These are phyloP conservation scores for Sicyos edulis DNA, from an alignment of 306 rosid genomes.

Conservation along the genomic window DNA sequence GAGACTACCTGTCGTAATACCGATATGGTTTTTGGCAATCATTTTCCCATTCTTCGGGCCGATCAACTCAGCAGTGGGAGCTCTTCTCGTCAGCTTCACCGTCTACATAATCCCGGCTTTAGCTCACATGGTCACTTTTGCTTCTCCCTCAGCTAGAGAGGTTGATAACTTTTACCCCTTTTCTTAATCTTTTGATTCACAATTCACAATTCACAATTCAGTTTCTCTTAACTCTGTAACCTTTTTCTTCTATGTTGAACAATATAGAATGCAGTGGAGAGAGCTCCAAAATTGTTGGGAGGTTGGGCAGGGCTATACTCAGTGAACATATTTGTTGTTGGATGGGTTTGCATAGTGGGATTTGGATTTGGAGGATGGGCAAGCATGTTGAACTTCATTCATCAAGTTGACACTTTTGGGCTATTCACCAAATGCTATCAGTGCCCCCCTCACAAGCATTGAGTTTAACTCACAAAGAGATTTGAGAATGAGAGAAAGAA, in stretches of 20 bases:
- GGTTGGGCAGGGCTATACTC: slow-evolving; percentile 80
- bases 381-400: slow-evolving; percentile 79
- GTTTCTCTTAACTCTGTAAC: background rate
- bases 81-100: slow-evolving; percentile 95
- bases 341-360: slow-evolving; percentile 85
- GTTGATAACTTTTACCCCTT: slow-evolving; percentile 21
- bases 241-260: background rate
- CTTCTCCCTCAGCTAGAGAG: slow-evolving; percentile 78
- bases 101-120: slow-evolving; percentile 94
- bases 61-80: slow-evolving; percentile 90
- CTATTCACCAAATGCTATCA: slow-evolving; percentile 82
- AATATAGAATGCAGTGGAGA: slow-evolving; percentile 86
- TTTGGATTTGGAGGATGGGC: slow-evolving; percentile 99
- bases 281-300: slow-evolving; percentile 70
- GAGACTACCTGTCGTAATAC: slow-evolving; percentile 88
- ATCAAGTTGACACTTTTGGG: slow-evolving; percentile 72
- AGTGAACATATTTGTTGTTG: slow-evolving; percentile 74
- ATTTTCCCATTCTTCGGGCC: slow-evolving; percentile 98
- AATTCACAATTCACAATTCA: background rate
- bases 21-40: slow-evolving; percentile 94
- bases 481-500: slow-evolving; percentile 8
- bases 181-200: background rate
- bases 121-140: slow-evolving; percentile 93
- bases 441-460: slow-evolving; percentile 82
- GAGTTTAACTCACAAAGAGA: slow-evolving; percentile 12